Conservation (phyloP, 805 yeast species). For the Metschnikowia koreensis region DNA sequence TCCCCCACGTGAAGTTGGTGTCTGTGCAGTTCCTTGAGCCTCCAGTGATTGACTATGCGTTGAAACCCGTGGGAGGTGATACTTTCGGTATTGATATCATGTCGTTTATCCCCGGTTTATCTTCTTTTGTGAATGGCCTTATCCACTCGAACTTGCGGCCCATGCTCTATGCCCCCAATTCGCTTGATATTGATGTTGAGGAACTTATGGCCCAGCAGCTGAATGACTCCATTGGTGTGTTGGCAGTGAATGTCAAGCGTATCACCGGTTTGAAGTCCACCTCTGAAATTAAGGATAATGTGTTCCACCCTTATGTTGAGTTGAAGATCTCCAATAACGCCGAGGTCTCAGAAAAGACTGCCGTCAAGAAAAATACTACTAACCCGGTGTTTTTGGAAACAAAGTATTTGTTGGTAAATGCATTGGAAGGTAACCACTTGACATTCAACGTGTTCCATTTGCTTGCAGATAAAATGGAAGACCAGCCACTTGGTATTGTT, state of each 20-base stretch:
- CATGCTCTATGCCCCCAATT: slow-evolving; percentile 79
- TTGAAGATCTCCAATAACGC: slow-evolving; percentile 38
- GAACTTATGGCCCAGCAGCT: slow-evolving; percentile 62
- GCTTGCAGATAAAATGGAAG: slow-evolving; percentile 51
- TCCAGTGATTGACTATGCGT: slow-evolving; percentile 72
- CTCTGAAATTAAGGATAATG: slow-evolving; percentile 39
- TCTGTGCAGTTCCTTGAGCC: slow-evolving; percentile 74
- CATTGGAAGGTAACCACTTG: slow-evolving; percentile 53
- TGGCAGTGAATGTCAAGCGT: slow-evolving; percentile 60
- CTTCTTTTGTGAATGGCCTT: slow-evolving; percentile 65
- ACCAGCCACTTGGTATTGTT: slow-evolving; percentile 46
- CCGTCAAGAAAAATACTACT: slow-evolving; percentile 53
- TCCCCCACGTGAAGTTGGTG: slow-evolving; percentile 77
- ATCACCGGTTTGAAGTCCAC: slow-evolving; percentile 47
- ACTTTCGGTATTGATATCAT: slow-evolving; percentile 82
- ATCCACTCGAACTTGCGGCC: slow-evolving; percentile 73
- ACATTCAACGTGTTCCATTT: slow-evolving; percentile 55
- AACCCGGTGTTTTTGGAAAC: slow-evolving; percentile 69
- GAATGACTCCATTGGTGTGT: slow-evolving; percentile 68
- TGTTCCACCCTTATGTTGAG: slow-evolving; percentile 56
- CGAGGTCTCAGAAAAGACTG: slow-evolving; percentile 51
- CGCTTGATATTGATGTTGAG: slow-evolving; percentile 71
- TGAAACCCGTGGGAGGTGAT: slow-evolving; percentile 88
- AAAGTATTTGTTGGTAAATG: slow-evolving; percentile 54
- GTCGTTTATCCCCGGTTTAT: slow-evolving; percentile 80